Percentiles rank a stretch among this genome's conserved stretches.
Conservation (phyloP, 805 yeast genomes). For the Candida easanensis region DNA sequence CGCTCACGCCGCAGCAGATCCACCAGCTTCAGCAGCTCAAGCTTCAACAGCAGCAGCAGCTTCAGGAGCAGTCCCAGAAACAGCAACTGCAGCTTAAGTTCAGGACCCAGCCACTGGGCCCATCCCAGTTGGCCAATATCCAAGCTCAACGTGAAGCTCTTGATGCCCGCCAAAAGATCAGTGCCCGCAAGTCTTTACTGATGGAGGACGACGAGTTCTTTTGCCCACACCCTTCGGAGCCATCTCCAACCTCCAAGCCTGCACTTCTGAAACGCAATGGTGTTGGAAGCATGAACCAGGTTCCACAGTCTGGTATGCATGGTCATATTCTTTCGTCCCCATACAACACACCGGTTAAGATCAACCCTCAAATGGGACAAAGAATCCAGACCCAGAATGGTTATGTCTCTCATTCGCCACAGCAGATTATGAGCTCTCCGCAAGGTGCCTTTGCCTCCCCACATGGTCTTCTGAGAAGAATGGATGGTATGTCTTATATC, state of each 20-base stretch:
- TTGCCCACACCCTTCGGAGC: conserved; percentile 42
- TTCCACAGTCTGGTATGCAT: background rate
- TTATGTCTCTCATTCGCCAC: conserved; percentile 14
- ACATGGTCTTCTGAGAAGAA: conserved; percentile 20
- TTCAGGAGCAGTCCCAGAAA: conserved; percentile 8
- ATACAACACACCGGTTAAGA: conserved; percentile 23
- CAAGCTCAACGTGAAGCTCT: conserved; percentile 25
- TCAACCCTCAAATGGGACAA: conserved; percentile 11
- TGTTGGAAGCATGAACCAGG: background rate
- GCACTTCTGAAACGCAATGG: conserved; percentile 4
- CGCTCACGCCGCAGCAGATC: conserved; percentile 10
- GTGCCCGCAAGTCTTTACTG: conserved; percentile 67
- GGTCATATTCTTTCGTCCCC: conserved; percentile 18
- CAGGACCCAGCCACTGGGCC: conserved; percentile 13
- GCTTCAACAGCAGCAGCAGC: conserved; percentile 13
- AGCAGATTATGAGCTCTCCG: conserved; percentile 17
- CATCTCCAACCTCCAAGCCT: conserved; percentile 7
- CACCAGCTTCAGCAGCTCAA: conserved; percentile 15
- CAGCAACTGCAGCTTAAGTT: conserved; percentile 12
- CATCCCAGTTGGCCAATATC: conserved; percentile 16
- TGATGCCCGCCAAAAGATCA: conserved; percentile 46
- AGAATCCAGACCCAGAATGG: conserved; percentile 13
- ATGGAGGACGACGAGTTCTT: conserved; percentile 71
- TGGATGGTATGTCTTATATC: conserved; percentile 6
- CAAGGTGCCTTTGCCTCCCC: conserved; percentile 18